Percentiles rank a stretch among this genome's conserved stretches.
These are phyloP conservation scores for Coemansia sp. DNA, from an alignment of 192 early-diverging fungal genomes.

Conservation along the genomic window DNA sequence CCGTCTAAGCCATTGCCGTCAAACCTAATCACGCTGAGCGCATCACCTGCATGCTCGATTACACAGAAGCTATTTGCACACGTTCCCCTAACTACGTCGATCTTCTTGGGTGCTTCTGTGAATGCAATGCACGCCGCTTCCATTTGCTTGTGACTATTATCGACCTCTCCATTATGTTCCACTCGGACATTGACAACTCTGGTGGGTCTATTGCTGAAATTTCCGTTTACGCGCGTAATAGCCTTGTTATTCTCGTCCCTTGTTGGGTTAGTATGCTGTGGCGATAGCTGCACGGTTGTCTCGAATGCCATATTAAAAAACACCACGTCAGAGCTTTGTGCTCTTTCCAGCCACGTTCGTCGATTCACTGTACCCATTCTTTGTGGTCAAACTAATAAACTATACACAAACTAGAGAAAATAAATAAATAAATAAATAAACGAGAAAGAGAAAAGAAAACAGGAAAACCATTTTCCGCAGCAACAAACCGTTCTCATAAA, in stretches of 20 bases:
- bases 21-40: constrained; percentile 3
- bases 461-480: not conserved
- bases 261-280: not conserved
- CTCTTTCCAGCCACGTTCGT: constrained; percentile 28
- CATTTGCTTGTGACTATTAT: not conserved
- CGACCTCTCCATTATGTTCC: not conserved
- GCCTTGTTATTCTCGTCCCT: not conserved
- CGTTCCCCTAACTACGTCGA: not conserved
- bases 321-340: constrained; percentile 33
- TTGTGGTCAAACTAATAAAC: too few species aligned
- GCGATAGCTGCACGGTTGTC: not conserved
- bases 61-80: not conserved
- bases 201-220: not conserved
- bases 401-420: not conserved
- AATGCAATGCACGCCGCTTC: not conserved
- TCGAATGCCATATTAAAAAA: constrained; percentile 45
- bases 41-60: constrained; percentile 10
- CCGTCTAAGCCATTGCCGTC: not conserved
- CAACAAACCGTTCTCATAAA: not conserved
- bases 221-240: not conserved
- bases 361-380: constrained; percentile 10
- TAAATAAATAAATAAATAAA: not conserved
- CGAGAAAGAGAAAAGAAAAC: not conserved
- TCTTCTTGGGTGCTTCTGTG: not conserved
- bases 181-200: not conserved